Evolutionary conservation across 441 rosid genomes (phyloP), one percentile per base, ranked within the genome.

Genomic region (Populus hybrid): DNA sequence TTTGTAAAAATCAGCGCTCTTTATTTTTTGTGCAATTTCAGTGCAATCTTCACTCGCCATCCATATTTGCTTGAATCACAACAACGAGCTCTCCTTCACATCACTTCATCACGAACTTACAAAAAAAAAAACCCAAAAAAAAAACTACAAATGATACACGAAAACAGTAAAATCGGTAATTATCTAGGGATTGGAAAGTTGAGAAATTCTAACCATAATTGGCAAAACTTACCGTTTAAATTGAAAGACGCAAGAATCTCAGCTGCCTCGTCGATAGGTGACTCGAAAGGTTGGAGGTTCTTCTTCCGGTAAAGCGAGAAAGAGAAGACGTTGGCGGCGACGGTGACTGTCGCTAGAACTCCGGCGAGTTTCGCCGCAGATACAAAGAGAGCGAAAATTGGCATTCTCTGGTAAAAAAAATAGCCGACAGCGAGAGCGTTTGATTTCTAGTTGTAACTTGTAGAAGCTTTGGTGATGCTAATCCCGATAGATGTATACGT

Each of bases 181-280:
- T 63, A 21, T 8, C 10, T 7, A 16, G 59, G 2, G 38, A 59
- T 34, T 59, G 42, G 61, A 57, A 21, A 57, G 34, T 59, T 23
- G 23, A 35, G 30, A 70, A 59, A 74, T 23, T 7, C 11, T 61
- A 1, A 21, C 21, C 28, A 61, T 61, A 61, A n/a, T 21, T 61
- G 21, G 26, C 65, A 23, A 61, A 1, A 40, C 10, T 79, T 84
- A 86, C 93, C 87, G 65, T 81, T 79, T 40, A 87, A 87, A 76
- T 81, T 86, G 80, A 92, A 95, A 69, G 87, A 89, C 28, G 97
- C 97, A 69, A 95, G 94, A 34, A 86, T 78, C 40, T 92, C 95
- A 7, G 88, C 81, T 50, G 91, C 84, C 88, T 94, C 97, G 76
- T 94, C 85, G 67, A 95, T 91, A 0, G 98, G 98, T 53, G 98